A percentile compares a stretch with the other conserved stretches of the same genome.
Evolutionary conservation across 1,284 basidiomycete species (phyloP).

Genomic region (Papiliotrema laurentii): DNA sequence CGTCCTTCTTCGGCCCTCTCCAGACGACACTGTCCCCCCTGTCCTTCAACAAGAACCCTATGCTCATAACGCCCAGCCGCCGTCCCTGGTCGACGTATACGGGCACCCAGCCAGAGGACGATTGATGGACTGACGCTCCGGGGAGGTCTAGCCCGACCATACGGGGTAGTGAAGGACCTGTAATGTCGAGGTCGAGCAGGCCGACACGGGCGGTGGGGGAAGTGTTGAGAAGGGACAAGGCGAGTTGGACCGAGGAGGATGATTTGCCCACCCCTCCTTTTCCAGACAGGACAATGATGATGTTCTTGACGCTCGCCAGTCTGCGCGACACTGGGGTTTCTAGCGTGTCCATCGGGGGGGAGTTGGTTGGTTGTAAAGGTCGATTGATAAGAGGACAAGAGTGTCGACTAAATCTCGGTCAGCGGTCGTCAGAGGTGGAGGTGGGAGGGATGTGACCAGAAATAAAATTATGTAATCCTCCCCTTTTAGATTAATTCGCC

Average conservation of each 20-base stretch:
- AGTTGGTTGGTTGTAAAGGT: too few species aligned
- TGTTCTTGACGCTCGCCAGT: conserved; percentile 68
- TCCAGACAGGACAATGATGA: conserved; percentile 90
- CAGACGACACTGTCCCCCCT: conserved; percentile 93
- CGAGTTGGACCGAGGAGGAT: conserved; percentile 87
- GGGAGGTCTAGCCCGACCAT: conserved; percentile 89
- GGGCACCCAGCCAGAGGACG: conserved; percentile 94
- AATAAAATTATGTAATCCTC: too few species aligned
- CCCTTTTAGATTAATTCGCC: too few species aligned
- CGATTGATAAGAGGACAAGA: too few species aligned
- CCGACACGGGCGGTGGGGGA: conserved; percentile 64
- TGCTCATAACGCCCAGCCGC: conserved; percentile 88
- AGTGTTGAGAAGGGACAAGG: conserved; percentile 72
- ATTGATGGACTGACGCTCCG: conserved; percentile 67
- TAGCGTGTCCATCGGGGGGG: conserved; percentile 30
- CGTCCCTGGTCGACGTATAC: conserved; percentile 80
- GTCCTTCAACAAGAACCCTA: conserved; percentile 87
- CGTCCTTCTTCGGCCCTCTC: conserved; percentile 99
- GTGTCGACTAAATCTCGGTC: too few species aligned
- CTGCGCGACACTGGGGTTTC: conserved; percentile 59
- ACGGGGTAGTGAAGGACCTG: conserved; percentile 92
- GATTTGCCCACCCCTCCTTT: conserved; percentile 96
- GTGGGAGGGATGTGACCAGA: too few species aligned
- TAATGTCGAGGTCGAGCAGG: conserved; percentile 92
- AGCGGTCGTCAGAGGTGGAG: too few species aligned